A percentile compares a stretch with the other conserved stretches of the same genome.
Conservation (phyloP, 2,329 filamentous ascomycete genomes). For the Lecanoromycetidae sp. region DNA sequence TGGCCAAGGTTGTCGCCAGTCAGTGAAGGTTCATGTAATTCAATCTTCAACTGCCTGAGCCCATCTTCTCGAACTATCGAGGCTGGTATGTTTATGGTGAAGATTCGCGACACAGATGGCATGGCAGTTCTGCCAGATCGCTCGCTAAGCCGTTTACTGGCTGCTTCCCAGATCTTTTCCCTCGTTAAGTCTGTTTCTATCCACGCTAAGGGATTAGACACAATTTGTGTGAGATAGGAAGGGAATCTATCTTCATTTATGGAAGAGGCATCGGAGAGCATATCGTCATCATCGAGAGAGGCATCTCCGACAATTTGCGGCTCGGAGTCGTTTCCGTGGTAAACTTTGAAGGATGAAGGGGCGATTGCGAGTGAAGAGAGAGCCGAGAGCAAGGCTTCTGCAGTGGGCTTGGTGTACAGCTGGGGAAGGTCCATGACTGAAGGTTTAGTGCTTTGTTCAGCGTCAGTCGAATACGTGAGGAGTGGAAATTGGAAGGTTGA, state of each 20-base stretch:
- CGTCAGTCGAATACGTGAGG: not conserved
- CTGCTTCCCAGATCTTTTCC: slow-evolving; percentile 55
- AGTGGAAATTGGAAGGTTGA: not conserved
- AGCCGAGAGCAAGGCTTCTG: slow-evolving; percentile 8
- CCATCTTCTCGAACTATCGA: not conserved
- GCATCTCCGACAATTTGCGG: too few relatives aligned
- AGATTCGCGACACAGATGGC: slow-evolving; percentile 49
- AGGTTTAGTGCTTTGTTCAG: not conserved
- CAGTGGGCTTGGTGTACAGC: slow-evolving; percentile 14
- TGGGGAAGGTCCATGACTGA: slow-evolving; percentile 19
- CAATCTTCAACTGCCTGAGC: slow-evolving; percentile 46
- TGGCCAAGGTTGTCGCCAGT: slow-evolving; percentile 79
- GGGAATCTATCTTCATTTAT: slow-evolving; percentile 12
- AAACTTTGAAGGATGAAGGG: slow-evolving; percentile 7
- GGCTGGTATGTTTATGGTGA: slow-evolving; percentile 39
- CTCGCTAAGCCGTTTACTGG: slow-evolving; percentile 69
- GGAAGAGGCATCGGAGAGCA: too few relatives aligned
- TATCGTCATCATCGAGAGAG: too few relatives aligned
- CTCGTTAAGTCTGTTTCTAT: slow-evolving; percentile 20
- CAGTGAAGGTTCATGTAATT: slow-evolving; percentile 73
- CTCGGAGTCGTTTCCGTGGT: not conserved
- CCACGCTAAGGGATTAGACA: slow-evolving; percentile 35
- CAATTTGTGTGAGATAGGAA: slow-evolving; percentile 35
- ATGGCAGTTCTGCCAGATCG: slow-evolving; percentile 63
- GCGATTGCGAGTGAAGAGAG: slow-evolving; percentile 11